These are phyloP conservation scores for Myriosclerotinia curreyana DNA, from an alignment of 2,329 filamentous ascomycete species.

Conservation along the genomic window DNA sequence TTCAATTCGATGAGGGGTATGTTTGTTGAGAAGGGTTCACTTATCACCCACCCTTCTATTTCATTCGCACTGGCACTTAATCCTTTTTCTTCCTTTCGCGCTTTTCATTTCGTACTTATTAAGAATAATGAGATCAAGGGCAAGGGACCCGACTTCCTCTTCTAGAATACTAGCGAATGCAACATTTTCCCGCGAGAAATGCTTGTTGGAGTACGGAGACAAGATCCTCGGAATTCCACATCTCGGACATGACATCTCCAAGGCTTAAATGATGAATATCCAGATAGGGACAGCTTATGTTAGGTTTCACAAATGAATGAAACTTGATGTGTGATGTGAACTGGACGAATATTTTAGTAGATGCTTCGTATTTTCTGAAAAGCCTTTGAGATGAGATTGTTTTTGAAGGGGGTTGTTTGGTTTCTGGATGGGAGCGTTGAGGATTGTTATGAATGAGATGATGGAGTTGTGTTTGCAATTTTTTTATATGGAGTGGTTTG, in stretches of 20 bases:
- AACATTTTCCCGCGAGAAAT: neutral
- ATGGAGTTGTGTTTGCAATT: neutral
- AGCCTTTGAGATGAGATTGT: constrained; percentile 26
- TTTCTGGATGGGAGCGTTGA: too few species aligned
- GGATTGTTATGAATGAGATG: neutral
- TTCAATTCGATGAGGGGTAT: too few species aligned
- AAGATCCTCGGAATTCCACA: too few species aligned
- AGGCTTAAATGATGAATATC: constrained; percentile 80
- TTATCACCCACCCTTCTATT: neutral
- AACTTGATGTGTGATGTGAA: constrained; percentile 78
- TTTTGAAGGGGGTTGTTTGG: neutral
- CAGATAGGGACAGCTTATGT: constrained; percentile 99
- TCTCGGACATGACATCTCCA: too few species aligned
- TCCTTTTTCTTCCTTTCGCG: neutral
- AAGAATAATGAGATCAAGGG: neutral
- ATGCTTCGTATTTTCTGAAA: constrained; percentile 87
- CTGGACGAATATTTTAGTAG: constrained; percentile 99
- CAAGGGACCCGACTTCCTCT: constrained; percentile 5
- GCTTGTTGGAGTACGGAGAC: neutral
- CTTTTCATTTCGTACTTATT: too few species aligned
- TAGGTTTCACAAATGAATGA: constrained; percentile 34
- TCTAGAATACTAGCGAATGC: neutral
- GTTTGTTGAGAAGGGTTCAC: neutral
- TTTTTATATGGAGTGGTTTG: neutral
- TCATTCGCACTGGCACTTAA: too few species aligned